A percentile compares a stretch with the other conserved stretches of the same genome.
phyloP scores from a whole-genome alignment of 1,284 basidiomycete genomes.

The Cryptococcus sp. region DNA sequence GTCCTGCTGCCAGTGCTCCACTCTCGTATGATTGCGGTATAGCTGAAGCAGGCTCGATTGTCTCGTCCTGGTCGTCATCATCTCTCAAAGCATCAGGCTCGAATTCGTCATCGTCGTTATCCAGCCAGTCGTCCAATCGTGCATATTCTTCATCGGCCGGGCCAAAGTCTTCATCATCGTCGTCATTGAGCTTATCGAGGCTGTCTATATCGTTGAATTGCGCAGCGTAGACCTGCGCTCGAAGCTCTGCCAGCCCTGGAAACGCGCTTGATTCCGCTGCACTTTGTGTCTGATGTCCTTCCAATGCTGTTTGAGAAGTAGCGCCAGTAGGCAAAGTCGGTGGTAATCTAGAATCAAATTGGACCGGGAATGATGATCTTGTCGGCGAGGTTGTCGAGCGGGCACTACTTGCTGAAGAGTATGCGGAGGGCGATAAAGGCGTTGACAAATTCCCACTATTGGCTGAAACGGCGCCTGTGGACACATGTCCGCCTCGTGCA shows the following conservation, averaged over 20 bases:
- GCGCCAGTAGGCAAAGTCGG: too few species aligned
- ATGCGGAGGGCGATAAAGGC: neutral
- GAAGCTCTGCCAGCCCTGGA: slow-evolving; percentile 24
- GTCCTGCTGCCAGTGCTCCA: neutral
- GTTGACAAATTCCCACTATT: neutral
- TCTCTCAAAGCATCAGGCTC: neutral
- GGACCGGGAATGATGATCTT: slow-evolving; percentile 3
- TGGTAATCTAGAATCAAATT: neutral
- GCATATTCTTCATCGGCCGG: slow-evolving; percentile 36
- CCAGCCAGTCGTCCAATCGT: slow-evolving; percentile 43
- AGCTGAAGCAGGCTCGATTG: slow-evolving; percentile 7
- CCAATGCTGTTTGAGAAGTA: too few species aligned
- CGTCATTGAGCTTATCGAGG: slow-evolving; percentile 12
- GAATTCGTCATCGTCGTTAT: slow-evolving; percentile 17
- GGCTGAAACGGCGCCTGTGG: too few species aligned
- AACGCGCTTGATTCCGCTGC: slow-evolving; percentile 5
- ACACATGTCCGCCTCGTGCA: neutral
- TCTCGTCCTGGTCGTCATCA: slow-evolving; percentile 13
- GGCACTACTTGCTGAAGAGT: neutral
- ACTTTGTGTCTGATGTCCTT: neutral
- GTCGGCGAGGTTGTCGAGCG: neutral
- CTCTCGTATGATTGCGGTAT: too few species aligned
- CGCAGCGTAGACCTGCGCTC: slow-evolving; percentile 13
- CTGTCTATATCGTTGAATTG: slow-evolving; percentile 16
- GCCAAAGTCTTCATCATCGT: slow-evolving; percentile 13